phyloP scores from a whole-genome alignment of 202 grass and related monocot genomes.

The Tripidium arundinaceum region DNA sequence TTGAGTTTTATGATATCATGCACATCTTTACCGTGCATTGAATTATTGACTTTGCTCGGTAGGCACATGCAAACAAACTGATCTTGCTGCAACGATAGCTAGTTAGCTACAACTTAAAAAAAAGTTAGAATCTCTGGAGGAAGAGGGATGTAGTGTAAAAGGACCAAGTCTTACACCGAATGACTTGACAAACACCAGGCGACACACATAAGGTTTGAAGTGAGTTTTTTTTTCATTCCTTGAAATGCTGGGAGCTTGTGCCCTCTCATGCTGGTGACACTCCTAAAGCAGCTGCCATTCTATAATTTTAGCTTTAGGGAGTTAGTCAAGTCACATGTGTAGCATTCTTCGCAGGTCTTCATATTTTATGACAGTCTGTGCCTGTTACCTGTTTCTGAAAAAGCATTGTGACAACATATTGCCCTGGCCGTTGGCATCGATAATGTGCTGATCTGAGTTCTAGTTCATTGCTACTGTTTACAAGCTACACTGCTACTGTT shows the following conservation, averaged over 20 bases:
- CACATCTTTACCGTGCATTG: not conserved
- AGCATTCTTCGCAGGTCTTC: not conserved
- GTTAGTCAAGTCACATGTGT: conserved; percentile 18
- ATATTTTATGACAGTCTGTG: not conserved
- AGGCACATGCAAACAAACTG: conserved; percentile 40
- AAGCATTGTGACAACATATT: not conserved
- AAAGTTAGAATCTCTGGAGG: conserved; percentile 74
- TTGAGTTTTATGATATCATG: conserved; percentile 2
- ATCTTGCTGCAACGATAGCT: conserved; percentile 65
- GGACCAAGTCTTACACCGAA: conserved; percentile 51
- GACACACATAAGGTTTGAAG: conserved; percentile 36
- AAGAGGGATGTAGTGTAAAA: conserved; percentile 54
- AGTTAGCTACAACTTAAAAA: conserved; percentile 58
- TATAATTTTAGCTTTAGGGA: conserved; percentile 20
- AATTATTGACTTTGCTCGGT: not conserved
- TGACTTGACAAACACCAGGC: not conserved
- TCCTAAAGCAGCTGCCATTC: conserved; percentile 13
- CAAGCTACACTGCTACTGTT: not conserved
- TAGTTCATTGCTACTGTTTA: conserved; percentile 3
- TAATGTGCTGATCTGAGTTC: not conserved
- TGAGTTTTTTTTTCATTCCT: not conserved
- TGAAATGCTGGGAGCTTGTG: not conserved
- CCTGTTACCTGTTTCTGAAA: not conserved
- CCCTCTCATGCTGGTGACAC: not conserved
- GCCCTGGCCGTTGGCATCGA: not conserved